These are phyloP conservation scores for California macrophylla DNA, from an alignment of 441 rosid species.

Conservation along the genomic window DNA sequence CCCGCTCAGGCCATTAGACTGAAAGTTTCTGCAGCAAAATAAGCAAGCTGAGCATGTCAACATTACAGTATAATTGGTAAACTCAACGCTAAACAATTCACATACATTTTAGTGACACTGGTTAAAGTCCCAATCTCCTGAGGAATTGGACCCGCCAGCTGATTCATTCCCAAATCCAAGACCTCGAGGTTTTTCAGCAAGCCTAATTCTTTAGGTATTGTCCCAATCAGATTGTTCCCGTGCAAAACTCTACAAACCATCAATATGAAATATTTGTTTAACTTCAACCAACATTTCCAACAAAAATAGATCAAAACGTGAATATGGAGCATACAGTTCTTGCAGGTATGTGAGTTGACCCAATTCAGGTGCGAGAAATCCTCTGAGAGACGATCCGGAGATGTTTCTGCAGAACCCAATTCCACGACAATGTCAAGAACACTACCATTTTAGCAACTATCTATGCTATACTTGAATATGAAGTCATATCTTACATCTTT, in stretches of 20 bases:
- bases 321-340: constrained; percentile 48
- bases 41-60: constrained; percentile 12
- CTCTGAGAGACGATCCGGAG: constrained; percentile 53
- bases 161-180: constrained; percentile 90
- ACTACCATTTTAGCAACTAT: background rate
- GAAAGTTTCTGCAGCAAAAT: constrained; percentile 56
- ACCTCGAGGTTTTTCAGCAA: constrained; percentile 53
- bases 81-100: constrained; percentile 5
- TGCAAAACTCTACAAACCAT: constrained; percentile 54
- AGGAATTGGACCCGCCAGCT: constrained; percentile 69
- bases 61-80: background rate
- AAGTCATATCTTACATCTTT: constrained; percentile 55
- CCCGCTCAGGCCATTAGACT: constrained; percentile 81
- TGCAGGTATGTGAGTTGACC: constrained; percentile 55
- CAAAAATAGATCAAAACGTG: background rate
- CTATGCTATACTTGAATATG: background rate
- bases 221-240: constrained; percentile 58
- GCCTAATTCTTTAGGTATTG: constrained; percentile 80
- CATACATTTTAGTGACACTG: constrained; percentile 45
- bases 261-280: constrained; percentile 14
- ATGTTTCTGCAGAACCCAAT: constrained; percentile 54
- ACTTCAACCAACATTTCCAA: constrained; percentile 6
- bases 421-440: background rate
- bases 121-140: constrained; percentile 62
- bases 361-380: constrained; percentile 81